Percentiles rank a stretch among this genome's conserved stretches.
phyloP scores from a whole-genome alignment of 2,329 filamentous ascomycete species.

The Arthrobotrys conoides region DNA sequence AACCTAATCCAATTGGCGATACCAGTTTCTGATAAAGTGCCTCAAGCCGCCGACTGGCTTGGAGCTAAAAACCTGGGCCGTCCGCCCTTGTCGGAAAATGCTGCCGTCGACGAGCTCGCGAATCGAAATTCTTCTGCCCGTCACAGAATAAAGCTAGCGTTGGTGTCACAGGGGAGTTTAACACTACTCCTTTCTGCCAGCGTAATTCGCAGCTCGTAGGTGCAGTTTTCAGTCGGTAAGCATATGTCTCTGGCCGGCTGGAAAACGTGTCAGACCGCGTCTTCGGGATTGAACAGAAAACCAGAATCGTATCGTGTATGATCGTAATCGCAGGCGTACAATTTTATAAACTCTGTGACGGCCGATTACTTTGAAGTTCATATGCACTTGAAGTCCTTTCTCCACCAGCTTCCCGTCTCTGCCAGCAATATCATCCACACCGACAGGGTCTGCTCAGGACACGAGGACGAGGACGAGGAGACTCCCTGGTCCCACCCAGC shows the following conservation, averaged over 20 bases:
- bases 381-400: not conserved
- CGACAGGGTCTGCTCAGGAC: constrained; percentile 27
- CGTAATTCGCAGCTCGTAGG: not conserved
- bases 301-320: not conserved
- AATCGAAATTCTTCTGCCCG: constrained; percentile 14
- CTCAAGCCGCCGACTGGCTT: constrained; percentile 8
- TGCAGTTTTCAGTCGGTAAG: not conserved
- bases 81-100: constrained; percentile 21
- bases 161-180: constrained; percentile 41
- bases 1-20: constrained; percentile 6
- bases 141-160: constrained; percentile 18
- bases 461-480: constrained; percentile 21
- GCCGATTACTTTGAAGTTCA: not conserved
- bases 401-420: constrained; percentile 12
- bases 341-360: not conserved
- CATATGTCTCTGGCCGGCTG: not conserved
- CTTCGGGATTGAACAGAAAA: not conserved
- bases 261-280: constrained; percentile 53
- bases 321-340: not conserved
- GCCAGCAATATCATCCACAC: constrained; percentile 14
- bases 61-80: constrained; percentile 15
- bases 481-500: constrained; percentile 43
- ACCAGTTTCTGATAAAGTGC: constrained; percentile 8
- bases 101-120: constrained; percentile 45
- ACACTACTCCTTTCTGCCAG: not conserved